These are phyloP conservation scores for Lodderomyces parapsilosis DNA, from an alignment of 1,139 yeast genomes.

Conservation along the genomic window DNA sequence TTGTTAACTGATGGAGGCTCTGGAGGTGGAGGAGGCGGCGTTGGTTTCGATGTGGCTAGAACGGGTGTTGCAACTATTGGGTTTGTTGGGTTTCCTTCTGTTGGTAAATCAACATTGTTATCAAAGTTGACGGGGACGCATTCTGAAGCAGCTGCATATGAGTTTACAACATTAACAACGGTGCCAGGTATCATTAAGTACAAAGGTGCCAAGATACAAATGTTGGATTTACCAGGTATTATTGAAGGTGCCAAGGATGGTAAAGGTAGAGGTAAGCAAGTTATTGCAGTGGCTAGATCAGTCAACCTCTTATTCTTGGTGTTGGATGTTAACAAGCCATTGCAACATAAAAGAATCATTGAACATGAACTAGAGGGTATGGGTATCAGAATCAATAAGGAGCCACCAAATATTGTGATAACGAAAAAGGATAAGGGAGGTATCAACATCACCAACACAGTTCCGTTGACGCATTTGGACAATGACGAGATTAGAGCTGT, in stretches of 20 bases:
- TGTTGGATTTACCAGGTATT: conserved; percentile 97
- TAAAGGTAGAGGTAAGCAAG: conserved; percentile 98
- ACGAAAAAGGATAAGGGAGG: conserved; percentile 97
- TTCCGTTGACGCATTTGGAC: conserved; percentile 86
- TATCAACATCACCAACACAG: conserved; percentile 87
- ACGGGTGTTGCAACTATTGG: conserved; percentile 98
- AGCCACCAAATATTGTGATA: conserved; percentile 88
- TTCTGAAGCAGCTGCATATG: conserved; percentile 96
- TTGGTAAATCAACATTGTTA: conserved; percentile 90
- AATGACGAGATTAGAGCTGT: conserved; percentile 94
- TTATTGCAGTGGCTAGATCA: conserved; percentile 96
- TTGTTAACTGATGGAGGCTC: conserved; percentile 75
- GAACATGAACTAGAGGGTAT: conserved; percentile 96
- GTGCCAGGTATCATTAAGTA: conserved; percentile 96
- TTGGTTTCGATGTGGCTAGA: conserved; percentile 95
- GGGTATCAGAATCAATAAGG: conserved; percentile 89
- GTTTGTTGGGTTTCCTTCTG: conserved; percentile 97
- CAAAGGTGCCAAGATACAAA: conserved; percentile 96
- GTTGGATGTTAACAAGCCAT: conserved; percentile 92
- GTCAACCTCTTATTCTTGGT: conserved; percentile 91
- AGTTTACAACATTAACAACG: conserved; percentile 94
- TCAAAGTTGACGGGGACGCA: conserved; percentile 92
- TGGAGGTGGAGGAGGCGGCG: conserved; percentile 78
- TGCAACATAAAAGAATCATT: conserved; percentile 88
- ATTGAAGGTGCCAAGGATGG: conserved; percentile 99